Evolutionary conservation across 1,284 basidiomycete species (phyloP).

Genomic region (Ustilago loliicola): DNA sequence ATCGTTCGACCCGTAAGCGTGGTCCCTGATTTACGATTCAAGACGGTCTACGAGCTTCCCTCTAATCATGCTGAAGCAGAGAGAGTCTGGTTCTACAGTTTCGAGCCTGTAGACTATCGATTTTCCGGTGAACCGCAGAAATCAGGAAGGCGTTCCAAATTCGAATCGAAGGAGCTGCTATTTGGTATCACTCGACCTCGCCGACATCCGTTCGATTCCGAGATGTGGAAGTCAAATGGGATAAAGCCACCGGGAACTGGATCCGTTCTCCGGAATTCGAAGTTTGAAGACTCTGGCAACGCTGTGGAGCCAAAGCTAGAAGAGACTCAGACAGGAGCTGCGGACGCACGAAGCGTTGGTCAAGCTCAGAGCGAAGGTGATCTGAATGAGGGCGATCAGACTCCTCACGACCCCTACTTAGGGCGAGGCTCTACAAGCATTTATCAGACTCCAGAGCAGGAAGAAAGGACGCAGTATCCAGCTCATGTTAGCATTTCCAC

Average conservation of each 20-base stretch:
- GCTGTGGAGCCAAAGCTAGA: neutral
- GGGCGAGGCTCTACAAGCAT: neutral
- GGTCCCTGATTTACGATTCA: neutral
- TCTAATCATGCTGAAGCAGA: neutral
- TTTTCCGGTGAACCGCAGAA: no score
- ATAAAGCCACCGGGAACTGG: neutral
- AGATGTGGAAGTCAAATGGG: neutral
- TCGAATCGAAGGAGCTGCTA: neutral
- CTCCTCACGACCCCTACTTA: neutral
- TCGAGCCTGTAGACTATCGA: neutral
- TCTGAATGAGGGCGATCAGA: neutral
- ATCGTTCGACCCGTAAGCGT: conserved; percentile 18
- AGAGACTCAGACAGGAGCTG: neutral
- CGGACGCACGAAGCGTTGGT: neutral
- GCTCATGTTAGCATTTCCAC: neutral
- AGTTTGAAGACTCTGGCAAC: neutral
- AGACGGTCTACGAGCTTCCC: neutral
- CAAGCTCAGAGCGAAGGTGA: neutral
- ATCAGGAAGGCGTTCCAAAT: no score
- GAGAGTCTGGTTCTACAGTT: neutral
- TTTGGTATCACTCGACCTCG: neutral
- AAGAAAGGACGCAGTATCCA: neutral
- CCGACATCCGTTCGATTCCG: neutral
- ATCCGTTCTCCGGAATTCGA: neutral
- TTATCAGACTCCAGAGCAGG: neutral